Evolutionary conservation across 257 asterid species (phyloP), one percentile per base, ranked within the genome.

Genomic region (Solanum medicagineum): DNA sequence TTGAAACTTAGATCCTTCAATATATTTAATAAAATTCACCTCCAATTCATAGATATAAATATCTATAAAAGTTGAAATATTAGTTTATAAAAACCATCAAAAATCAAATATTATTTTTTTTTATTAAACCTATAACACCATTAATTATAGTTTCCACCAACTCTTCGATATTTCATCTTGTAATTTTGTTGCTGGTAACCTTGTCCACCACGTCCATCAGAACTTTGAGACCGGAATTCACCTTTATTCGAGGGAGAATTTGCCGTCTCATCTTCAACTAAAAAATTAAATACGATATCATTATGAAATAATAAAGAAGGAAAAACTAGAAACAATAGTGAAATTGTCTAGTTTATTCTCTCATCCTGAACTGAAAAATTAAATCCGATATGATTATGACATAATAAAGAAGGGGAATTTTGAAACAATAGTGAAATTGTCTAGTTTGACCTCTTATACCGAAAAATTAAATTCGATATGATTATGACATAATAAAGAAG

Each of bases 211-310:
- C 22, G 49, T 32, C 53, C 69, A 57, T 84, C 81, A n/a, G 13
- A 55, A 65, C 24, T 83, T 62, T 45, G 24, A 24, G 62, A 68
- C 26, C n/a, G 56, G 22, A 19, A 77, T 36, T 85, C 91, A 68
- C 75, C 88, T 24, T 86, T 83, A 9, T 70, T 42, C 22, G 19
- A 32, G 36, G 92, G 91, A 54, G 89, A 91, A 63, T 86, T 87
- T 11, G 87, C 80, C 47, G 85, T 62, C 15, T 85, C 81, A 16
- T 60, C 63, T 69, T 68, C 81, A 42, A 88, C 96, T 92, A 87
- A n/a, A 87, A 60, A 56, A 54, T n/a, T 44, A 60, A 75, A 12
- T 32, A 55, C 2, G 6, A 29, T 4, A 45, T 66, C n/a, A 80
- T 80, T 65, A n/a, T 8, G 20, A 57, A 7, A 81, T 14, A 2